phyloP scores from a whole-genome alignment of 176 grass and related monocot species.

The Oryza glumipatula region DNA sequence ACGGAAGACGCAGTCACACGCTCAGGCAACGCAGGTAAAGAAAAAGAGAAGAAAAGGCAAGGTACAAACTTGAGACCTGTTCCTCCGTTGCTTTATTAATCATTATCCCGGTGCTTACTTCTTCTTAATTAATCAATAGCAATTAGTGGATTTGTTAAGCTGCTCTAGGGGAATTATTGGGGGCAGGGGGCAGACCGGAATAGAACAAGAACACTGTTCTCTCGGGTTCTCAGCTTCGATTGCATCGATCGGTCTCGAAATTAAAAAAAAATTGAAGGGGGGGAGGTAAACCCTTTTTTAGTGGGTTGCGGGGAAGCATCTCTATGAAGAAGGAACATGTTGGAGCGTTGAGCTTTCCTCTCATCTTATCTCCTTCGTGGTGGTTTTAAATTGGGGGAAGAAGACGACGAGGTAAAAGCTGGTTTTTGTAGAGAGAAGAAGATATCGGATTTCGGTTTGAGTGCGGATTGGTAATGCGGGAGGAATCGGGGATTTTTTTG shows the following conservation, averaged over 20 bases:
- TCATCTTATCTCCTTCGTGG: neutral
- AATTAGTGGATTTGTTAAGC: neutral
- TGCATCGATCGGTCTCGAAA: slow-evolving; percentile 27
- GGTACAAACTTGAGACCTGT: slow-evolving; percentile 31
- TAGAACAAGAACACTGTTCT: neutral
- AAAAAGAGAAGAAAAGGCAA: neutral
- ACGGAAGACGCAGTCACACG: slow-evolving; percentile 6
- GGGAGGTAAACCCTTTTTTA: neutral
- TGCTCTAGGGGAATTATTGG: neutral
- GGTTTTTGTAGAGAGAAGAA: neutral
- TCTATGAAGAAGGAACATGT: slow-evolving; percentile 28
- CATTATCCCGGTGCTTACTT: neutral
- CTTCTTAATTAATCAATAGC: neutral
- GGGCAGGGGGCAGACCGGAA: neutral
- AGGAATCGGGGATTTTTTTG: slow-evolving; percentile 28
- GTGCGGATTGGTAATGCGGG: slow-evolving; percentile 31
- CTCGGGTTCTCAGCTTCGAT: slow-evolving; percentile 24
- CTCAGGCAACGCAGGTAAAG: slow-evolving; percentile 16
- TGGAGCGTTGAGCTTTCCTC: neutral
- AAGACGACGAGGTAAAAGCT: neutral
- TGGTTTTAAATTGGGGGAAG: neutral
- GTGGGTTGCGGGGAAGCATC: neutral
- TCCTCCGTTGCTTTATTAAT: slow-evolving; percentile 16
- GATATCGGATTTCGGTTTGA: slow-evolving; percentile 31
- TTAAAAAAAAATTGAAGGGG: neutral